phyloP scores from a whole-genome alignment of 2,329 filamentous ascomycete species.

The Ophiognomonia clavigignenti-juglandacearum region DNA sequence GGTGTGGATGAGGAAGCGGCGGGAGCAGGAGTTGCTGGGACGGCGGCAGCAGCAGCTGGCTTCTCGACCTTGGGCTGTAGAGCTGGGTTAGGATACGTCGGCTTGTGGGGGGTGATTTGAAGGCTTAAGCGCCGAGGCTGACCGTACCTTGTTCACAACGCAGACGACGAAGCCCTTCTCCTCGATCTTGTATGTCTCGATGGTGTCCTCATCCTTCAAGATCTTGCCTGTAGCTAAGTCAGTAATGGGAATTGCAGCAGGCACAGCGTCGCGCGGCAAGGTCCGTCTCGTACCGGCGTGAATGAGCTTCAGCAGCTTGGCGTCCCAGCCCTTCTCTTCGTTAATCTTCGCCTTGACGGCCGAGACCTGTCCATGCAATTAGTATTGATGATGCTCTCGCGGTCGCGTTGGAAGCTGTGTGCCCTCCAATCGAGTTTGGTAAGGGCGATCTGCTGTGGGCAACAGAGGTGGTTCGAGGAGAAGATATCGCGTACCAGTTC shows the following conservation, averaged over 20 bases:
- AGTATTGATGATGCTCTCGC: slow-evolving; percentile 20
- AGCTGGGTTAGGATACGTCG: not conserved
- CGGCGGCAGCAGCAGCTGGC: slow-evolving; percentile 44
- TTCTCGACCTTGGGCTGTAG: slow-evolving; percentile 65
- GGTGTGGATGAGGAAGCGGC: slow-evolving; percentile 43
- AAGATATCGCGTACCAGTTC: slow-evolving; percentile 68
- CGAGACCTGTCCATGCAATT: slow-evolving; percentile 59
- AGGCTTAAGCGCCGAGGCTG: slow-evolving; percentile 2
- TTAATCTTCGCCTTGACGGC: slow-evolving; percentile 90
- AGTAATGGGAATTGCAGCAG: slow-evolving; percentile 18
- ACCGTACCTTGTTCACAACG: slow-evolving; percentile 87
- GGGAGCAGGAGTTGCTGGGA: slow-evolving; percentile 58
- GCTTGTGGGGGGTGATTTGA: slow-evolving; percentile 15
- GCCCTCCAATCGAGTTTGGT: not conserved
- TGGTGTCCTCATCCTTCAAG: slow-evolving; percentile 92
- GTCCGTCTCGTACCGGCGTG: slow-evolving; percentile 71
- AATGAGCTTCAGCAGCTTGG: slow-evolving; percentile 88
- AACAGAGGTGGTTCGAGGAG: slow-evolving; percentile 9
- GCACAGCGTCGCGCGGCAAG: not conserved
- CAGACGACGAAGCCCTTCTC: slow-evolving; percentile 99
- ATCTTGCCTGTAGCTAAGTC: slow-evolving; percentile 74
- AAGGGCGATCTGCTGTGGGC: not conserved
- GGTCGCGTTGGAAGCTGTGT: not conserved
- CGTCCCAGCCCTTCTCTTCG: slow-evolving; percentile 90
- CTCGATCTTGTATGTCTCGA: slow-evolving; percentile 96